Evolutionary conservation across 768 basidiomycete species (phyloP).

Genomic region (Pulveroboletus sp.): DNA sequence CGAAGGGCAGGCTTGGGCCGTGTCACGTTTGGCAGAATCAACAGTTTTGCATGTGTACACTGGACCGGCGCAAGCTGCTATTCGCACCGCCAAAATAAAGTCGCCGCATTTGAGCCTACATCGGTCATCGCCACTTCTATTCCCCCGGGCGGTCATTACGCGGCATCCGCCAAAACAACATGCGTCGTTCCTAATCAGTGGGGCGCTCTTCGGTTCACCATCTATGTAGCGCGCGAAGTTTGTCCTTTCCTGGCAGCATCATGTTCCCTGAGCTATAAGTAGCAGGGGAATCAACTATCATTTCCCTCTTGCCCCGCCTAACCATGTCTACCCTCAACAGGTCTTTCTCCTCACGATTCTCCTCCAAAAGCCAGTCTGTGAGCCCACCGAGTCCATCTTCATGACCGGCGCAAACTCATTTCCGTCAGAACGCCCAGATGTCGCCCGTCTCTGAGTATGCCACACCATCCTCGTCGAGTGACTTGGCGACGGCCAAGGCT

Average conservation of each 20-base stretch:
- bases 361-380: conserved; percentile 26
- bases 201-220: conserved; percentile 21
- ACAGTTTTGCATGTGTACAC: no score
- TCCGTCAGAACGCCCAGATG: conserved; percentile 5
- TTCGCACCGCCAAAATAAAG: neutral
- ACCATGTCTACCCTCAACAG: conserved; percentile 30
- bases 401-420: neutral
- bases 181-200: conserved; percentile 3
- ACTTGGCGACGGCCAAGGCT: conserved; percentile 22
- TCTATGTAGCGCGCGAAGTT: conserved; percentile 9
- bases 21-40: no score
- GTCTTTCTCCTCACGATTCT: conserved; percentile 29
- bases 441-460: conserved; percentile 14
- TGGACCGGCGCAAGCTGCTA: no score
- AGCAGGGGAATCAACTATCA: neutral
- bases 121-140: neutral
- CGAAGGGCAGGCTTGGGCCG: no score
- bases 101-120: neutral
- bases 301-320: conserved; percentile 6
- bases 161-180: neutral
- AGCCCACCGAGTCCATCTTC: conserved; percentile 3
- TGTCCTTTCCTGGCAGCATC: conserved; percentile 17
- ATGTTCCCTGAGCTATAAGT: conserved; percentile 24
- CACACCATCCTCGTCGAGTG: conserved; percentile 4
- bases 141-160: conserved; percentile 6